These are phyloP conservation scores for Quercus alba DNA, from an alignment of 306 rosid genomes.

Conservation along the genomic window DNA sequence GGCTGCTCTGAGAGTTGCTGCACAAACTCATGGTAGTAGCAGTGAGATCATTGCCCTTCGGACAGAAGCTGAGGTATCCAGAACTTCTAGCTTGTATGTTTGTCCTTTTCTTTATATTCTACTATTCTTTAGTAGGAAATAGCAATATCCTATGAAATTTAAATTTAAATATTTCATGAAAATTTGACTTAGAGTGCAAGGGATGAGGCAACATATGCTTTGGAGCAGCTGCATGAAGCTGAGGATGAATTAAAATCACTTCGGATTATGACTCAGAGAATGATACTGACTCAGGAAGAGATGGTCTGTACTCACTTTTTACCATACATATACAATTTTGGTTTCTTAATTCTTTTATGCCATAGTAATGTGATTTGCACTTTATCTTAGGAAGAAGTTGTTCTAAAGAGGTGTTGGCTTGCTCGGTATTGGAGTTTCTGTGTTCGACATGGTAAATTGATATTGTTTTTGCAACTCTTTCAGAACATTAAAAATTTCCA, in stretches of 20 bases:
- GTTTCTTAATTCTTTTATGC: conserved; percentile 5
- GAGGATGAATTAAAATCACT: conserved; percentile 46
- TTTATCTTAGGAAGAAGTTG: conserved; percentile 79
- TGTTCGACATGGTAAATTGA: conserved; percentile 54
- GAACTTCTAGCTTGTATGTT: conserved; percentile 49
- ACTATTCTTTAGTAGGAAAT: conserved; percentile 8
- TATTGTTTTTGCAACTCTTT: conserved; percentile 11
- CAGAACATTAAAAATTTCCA: not conserved
- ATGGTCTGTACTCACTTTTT: conserved; percentile 47
- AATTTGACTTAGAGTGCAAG: conserved; percentile 44
- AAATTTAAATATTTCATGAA: conserved; percentile 13
- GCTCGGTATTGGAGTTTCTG: conserved; percentile 92
- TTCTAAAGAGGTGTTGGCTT: conserved; percentile 96
- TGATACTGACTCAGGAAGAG: conserved; percentile 80
- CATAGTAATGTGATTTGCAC: conserved; percentile 26
- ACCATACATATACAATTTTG: not conserved
- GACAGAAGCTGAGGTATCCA: conserved; percentile 82
- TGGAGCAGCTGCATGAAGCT: conserved; percentile 60
- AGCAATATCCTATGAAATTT: conserved; percentile 9
- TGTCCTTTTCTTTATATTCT: conserved; percentile 15
- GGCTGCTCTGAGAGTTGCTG: conserved; percentile 75
- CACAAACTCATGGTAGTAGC: conserved; percentile 45
- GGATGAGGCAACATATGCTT: conserved; percentile 59
- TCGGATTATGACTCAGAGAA: conserved; percentile 63
- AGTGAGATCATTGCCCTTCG: conserved; percentile 37